Evolutionary conservation across 352 stramenopile species (phyloP), one percentile per base, ranked within the genome.

Genomic region (Phytophthora tentaculata): DNA sequence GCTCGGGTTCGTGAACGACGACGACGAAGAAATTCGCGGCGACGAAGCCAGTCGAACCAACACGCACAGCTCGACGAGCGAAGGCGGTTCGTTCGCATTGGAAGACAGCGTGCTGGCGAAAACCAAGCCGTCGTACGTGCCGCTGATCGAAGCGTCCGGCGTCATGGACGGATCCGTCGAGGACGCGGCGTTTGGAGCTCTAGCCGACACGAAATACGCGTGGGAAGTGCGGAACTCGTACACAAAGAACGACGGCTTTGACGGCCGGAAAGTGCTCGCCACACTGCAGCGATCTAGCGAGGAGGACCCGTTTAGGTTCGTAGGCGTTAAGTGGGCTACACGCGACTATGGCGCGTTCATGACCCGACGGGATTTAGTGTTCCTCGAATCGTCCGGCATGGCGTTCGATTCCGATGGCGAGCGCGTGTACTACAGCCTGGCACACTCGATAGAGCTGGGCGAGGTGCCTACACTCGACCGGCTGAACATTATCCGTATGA

Each of bases 271-370:
- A 20, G 48, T 81, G 26, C 45, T 84, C 7, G 67, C 74, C n/a
- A 66, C 58, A 41, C 67, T 84, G 50, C 60, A 73, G 23, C 41
- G 23, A 20, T 73, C 71, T 14, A 79, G 53, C 2, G 68, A 78
- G 29, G 64, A 77, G 37, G 76, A 82, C 48, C 76, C 76, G 55
- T 84, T 76, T 59, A 37, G 71, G 19, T 84, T 73, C 20, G 39
- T 80, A 0, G 71, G 73, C 23, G 51, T 82, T 45, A 84, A 84
- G 37, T 82, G 71, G 73, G 61, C 65, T 9, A 67, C 61, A 22
- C 67, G 68, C n/a, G 60, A 71, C 41, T 77, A 69, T 51, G 69
- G 69, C 5, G 19, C 73, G 41, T 80, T 81, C 62, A 70, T 80
- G 51, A 67, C 47, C 7, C 54, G 61, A 22, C 69, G 76, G 10